Percentiles rank a stretch among this genome's conserved stretches.
These are phyloP conservation scores for Coniochaeta ligniaria DNA, from an alignment of 2,329 filamentous ascomycete genomes.

Conservation along the genomic window DNA sequence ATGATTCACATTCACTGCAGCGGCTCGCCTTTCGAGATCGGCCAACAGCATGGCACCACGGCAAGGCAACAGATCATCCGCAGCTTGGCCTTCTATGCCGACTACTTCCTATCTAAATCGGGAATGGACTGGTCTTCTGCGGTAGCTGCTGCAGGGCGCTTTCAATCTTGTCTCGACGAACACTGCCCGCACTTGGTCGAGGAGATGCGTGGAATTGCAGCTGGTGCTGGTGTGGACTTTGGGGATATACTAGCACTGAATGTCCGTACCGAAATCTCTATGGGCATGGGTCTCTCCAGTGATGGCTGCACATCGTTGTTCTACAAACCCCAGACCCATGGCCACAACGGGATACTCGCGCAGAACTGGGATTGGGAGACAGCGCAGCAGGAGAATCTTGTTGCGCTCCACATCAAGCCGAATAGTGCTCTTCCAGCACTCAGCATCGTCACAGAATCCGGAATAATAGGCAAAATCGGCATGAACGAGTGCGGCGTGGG, in stretches of 20 bases:
- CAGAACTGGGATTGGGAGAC: constrained; percentile 11
- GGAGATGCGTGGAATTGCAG: constrained; percentile 7
- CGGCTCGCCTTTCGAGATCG: constrained; percentile 6
- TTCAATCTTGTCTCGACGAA: background rate
- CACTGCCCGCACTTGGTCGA: constrained; percentile 7
- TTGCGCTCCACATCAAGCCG: constrained; percentile 6
- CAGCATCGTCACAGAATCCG: constrained; percentile 4
- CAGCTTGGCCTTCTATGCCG: constrained; percentile 6
- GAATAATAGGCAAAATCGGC: too few species aligned
- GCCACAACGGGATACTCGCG: constrained; percentile 4
- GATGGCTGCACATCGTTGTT: constrained; percentile 9
- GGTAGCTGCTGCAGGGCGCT: constrained; percentile 3
- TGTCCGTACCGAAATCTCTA: constrained; percentile 9
- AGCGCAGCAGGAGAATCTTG: constrained; percentile 6
- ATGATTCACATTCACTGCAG: constrained; percentile 7
- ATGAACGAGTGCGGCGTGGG: too few species aligned
- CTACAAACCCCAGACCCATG: background rate
- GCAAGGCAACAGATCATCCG: constrained; percentile 5
- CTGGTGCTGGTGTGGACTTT: constrained; percentile 5
- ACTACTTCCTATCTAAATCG: constrained; percentile 5
- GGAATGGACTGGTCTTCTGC: constrained; percentile 6
- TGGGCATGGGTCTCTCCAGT: constrained; percentile 5
- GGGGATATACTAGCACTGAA: constrained; percentile 9
- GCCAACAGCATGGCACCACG: constrained; percentile 4
- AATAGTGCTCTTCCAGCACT: background rate